These are phyloP conservation scores for Yarrowia galli DNA, from an alignment of 1,139 yeast genomes.

Conservation along the genomic window DNA sequence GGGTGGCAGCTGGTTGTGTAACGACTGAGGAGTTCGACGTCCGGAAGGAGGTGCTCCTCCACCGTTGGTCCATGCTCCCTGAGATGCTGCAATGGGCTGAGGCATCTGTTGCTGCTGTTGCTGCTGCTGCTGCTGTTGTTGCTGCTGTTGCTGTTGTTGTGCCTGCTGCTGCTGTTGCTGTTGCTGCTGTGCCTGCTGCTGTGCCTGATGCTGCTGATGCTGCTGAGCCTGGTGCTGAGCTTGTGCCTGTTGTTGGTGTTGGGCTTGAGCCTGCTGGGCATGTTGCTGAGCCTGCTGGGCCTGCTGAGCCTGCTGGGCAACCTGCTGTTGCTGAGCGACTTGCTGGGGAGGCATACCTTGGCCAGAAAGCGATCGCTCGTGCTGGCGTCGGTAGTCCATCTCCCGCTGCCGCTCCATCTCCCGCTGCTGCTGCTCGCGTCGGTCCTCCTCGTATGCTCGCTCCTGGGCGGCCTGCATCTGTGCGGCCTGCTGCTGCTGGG, in stretches of 20 bases:
- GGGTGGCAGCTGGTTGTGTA: conserved; percentile 30
- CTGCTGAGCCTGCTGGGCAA: too few species aligned
- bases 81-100: conserved; percentile 4
- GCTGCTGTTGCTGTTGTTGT: conserved; percentile 39
- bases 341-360: conserved; percentile 14
- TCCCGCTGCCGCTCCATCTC: conserved; percentile 31
- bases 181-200: conserved; percentile 2
- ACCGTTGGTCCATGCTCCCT: conserved; percentile 11
- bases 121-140: neutral
- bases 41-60: neutral
- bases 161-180: conserved; percentile 9
- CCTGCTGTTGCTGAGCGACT: too few species aligned
- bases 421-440: conserved; percentile 26
- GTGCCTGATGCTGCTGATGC: neutral
- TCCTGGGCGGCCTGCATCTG: conserved; percentile 16
- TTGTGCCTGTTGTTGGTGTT: conserved; percentile 18
- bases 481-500: conserved; percentile 18
- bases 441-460: conserved; percentile 27
- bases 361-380: conserved; percentile 25
- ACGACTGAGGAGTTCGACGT: conserved; percentile 28
- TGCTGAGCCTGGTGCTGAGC: conserved; percentile 3
- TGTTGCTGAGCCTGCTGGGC: too few species aligned
- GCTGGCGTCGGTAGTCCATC: conserved; percentile 29
- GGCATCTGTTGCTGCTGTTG: conserved; percentile 33
- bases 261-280: too few species aligned